These are phyloP conservation scores for Globisporangium lucens DNA, from an alignment of 352 stramenopile genomes.

Conservation along the genomic window DNA sequence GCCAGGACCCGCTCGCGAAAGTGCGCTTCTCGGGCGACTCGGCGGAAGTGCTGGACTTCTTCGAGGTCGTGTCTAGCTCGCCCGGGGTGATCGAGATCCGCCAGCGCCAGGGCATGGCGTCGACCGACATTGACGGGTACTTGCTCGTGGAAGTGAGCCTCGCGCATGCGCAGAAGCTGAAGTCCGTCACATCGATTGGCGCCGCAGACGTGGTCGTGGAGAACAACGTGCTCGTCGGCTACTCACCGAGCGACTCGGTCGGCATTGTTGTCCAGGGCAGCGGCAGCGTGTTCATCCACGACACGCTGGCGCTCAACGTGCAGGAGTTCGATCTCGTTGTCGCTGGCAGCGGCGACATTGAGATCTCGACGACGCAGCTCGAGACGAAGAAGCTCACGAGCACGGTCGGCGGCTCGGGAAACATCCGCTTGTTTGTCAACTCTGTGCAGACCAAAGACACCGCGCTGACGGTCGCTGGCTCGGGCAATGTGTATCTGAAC, in stretches of 20 bases:
- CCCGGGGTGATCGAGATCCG: slow-evolving; percentile 9
- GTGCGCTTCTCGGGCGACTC: slow-evolving; percentile 14
- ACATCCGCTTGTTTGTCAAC: slow-evolving; percentile 9
- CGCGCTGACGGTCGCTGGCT: background rate
- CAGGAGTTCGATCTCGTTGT: slow-evolving; percentile 4
- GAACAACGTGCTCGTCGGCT: slow-evolving; percentile 5
- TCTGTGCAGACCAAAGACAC: background rate
- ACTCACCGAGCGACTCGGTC: slow-evolving; percentile 1
- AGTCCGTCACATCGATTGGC: background rate
- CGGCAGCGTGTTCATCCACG: slow-evolving; percentile 11
- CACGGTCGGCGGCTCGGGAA: slow-evolving; percentile 2
- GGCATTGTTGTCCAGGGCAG: slow-evolving; percentile 4
- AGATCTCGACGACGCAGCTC: slow-evolving; percentile 5
- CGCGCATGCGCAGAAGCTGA: slow-evolving; percentile 3
- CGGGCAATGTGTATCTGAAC: slow-evolving; percentile 8
- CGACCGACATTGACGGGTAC: slow-evolving; percentile 1
- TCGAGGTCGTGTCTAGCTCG: slow-evolving; percentile 6
- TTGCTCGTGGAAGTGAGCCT: slow-evolving; percentile 11
- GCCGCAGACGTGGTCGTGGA: slow-evolving; percentile 10
- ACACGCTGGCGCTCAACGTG: slow-evolving; percentile 3
- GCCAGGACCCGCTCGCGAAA: slow-evolving; percentile 4
- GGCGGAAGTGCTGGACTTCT: slow-evolving; percentile 12
- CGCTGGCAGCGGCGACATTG: slow-evolving; percentile 9
- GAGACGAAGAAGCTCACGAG: background rate
- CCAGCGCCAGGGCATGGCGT: background rate